These are phyloP conservation scores for Chlamydomonas eustigma DNA, from an alignment of 139 green algal species.

Conservation along the genomic window DNA sequence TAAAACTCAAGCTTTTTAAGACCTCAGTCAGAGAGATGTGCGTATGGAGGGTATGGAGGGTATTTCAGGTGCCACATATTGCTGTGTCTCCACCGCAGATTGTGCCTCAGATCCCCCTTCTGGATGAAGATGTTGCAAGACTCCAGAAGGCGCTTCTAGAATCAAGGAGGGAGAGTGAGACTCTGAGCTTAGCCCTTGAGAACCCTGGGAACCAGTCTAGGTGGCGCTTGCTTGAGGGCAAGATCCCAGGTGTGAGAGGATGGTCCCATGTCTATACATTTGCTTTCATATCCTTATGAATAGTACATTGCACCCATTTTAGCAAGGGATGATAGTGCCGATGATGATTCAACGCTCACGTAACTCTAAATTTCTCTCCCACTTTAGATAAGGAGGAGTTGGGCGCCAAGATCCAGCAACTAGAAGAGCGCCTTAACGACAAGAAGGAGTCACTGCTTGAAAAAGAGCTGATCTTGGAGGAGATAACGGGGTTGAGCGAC, in stretches of 20 bases:
- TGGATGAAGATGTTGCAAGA: conserved; percentile 50
- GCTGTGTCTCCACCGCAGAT: too few relatives aligned
- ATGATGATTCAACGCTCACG: too few relatives aligned
- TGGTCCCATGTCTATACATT: too few relatives aligned
- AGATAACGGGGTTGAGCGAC: conserved; percentile 42
- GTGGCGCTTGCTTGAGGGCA: conserved; percentile 68
- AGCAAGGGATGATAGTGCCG: too few relatives aligned
- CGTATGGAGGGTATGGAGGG: too few relatives aligned
- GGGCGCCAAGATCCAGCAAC: conserved; percentile 50
- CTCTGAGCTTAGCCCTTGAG: conserved; percentile 63
- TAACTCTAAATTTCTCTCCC: too few relatives aligned
- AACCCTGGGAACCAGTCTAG: conserved; percentile 57
- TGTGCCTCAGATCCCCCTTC: conserved; percentile 46
- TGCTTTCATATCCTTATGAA: too few relatives aligned
- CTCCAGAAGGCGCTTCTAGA: conserved; percentile 63
- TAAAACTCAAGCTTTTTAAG: too few relatives aligned
- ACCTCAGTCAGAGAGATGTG: too few relatives aligned
- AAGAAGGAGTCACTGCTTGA: conserved; percentile 75
- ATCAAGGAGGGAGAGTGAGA: conserved; percentile 48
- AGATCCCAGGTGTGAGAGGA: conserved; percentile 46
- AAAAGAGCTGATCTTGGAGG: conserved; percentile 78
- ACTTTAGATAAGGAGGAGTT: conserved; percentile 74
- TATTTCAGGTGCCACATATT: too few relatives aligned
- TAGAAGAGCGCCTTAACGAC: conserved; percentile 63
- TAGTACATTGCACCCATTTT: too few relatives aligned